These are phyloP conservation scores for Lotus japonicus DNA, from an alignment of 306 rosid genomes.

Conservation along the genomic window DNA sequence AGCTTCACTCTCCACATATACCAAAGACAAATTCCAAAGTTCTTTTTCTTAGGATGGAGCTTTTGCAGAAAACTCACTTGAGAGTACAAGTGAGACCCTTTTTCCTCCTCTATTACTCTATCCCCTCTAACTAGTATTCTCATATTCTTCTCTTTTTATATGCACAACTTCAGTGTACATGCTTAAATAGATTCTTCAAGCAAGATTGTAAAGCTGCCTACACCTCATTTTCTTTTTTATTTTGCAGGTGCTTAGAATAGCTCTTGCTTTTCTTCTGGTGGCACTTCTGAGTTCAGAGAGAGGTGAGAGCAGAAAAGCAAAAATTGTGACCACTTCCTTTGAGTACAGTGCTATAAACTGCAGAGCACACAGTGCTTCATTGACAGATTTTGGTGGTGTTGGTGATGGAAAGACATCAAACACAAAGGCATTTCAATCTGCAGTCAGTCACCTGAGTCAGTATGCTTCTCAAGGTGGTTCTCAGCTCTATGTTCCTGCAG, in stretches of 20 bases:
- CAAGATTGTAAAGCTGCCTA: background rate
- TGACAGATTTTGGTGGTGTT: slow-evolving; percentile 79
- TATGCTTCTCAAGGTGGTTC: slow-evolving; percentile 63
- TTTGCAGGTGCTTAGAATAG: slow-evolving; percentile 20
- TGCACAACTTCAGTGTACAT: background rate
- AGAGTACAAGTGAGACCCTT: slow-evolving; percentile 19
- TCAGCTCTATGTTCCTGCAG: slow-evolving; percentile 68
- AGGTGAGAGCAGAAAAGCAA: slow-evolving; percentile 40
- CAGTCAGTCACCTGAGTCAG: slow-evolving; percentile 49
- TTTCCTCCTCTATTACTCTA: background rate
- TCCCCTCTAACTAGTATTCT: background rate
- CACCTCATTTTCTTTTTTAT: background rate
- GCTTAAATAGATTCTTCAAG: background rate
- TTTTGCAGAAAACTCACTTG: slow-evolving; percentile 20
- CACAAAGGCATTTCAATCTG: slow-evolving; percentile 68
- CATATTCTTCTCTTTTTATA: background rate
- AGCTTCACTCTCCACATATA: slow-evolving; percentile 2
- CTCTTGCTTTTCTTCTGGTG: slow-evolving; percentile 13
- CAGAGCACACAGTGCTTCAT: slow-evolving; percentile 61
- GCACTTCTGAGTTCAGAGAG: slow-evolving; percentile 31
- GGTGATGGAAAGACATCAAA: slow-evolving; percentile 79
- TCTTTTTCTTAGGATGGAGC: slow-evolving; percentile 21
- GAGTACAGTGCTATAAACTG: slow-evolving; percentile 63
- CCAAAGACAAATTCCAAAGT: slow-evolving; percentile 6
- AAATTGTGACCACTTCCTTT: slow-evolving; percentile 29